A percentile compares a stretch with the other conserved stretches of the same genome.
phyloP scores from a whole-genome alignment of 108 stramenopile genomes.

The Cyclostephanos tholiformis region DNA sequence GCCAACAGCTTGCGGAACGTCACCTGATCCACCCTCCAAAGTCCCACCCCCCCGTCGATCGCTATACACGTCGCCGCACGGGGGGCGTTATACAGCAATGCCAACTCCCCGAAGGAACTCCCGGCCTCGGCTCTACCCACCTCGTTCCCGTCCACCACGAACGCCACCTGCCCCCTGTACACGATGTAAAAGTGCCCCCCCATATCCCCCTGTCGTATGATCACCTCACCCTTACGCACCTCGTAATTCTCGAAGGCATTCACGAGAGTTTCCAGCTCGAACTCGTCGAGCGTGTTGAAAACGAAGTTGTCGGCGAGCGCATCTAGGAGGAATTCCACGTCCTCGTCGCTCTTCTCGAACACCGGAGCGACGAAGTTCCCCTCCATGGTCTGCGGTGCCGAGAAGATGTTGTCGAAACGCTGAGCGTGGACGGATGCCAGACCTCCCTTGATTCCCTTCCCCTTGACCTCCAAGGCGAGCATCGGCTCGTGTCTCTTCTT shows the following conservation, averaged over 20 bases:
- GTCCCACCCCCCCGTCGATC: conserved; percentile 38
- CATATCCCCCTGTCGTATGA: conserved; percentile 91
- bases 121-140: conserved; percentile 70
- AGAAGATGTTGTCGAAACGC: conserved; percentile 44
- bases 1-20: conserved; percentile 82
- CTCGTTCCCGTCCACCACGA: conserved; percentile 67
- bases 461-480: conserved; percentile 23
- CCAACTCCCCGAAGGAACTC: conserved; percentile 91
- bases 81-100: conserved; percentile 91
- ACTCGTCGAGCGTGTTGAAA: conserved; percentile 59
- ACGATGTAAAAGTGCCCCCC: conserved; percentile 94
- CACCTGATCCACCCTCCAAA: conserved; percentile 81
- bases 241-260: conserved; percentile 67
- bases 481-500: conserved; percentile 27
- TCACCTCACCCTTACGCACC: conserved; percentile 54
- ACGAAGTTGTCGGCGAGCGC: conserved; percentile 78
- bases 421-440: conserved; percentile 30
- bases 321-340: conserved; percentile 52
- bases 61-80: conserved; percentile 90
- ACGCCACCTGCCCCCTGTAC: conserved; percentile 61
- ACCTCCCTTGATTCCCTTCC: conserved; percentile 20
- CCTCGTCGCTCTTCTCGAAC: conserved; percentile 61
- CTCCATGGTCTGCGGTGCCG: conserved; percentile 22
- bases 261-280: conserved; percentile 59
- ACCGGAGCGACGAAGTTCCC: conserved; percentile 18